Percentiles rank a stretch among this genome's conserved stretches.
Evolutionary conservation across 768 basidiomycete genomes (phyloP).

Genomic region (Tephrocybe rancida): DNA sequence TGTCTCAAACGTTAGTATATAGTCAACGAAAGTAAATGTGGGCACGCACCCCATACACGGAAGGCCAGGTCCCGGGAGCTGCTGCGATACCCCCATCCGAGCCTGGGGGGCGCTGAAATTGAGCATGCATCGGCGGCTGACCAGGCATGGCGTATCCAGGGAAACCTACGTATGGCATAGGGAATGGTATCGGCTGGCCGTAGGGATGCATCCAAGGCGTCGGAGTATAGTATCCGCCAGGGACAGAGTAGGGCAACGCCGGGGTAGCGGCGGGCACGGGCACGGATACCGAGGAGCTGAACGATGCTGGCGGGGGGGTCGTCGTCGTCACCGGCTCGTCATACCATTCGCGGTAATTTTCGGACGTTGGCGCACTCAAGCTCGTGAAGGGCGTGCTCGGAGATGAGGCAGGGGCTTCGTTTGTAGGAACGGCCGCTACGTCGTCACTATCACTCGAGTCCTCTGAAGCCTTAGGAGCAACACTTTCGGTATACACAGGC

Average conservation of each 20-base stretch:
- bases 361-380: constrained; percentile 22
- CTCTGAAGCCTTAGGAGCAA: not conserved
- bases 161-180: constrained; percentile 53
- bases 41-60: constrained; percentile 48
- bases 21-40: not conserved
- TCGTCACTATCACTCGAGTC: not conserved
- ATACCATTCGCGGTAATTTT: constrained; percentile 47
- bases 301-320: constrained; percentile 39
- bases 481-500: constrained; percentile 15
- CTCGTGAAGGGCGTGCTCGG: constrained; percentile 17
- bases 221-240: constrained; percentile 47
- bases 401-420: constrained; percentile 19
- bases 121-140: constrained; percentile 25
- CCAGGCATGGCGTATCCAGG: constrained; percentile 43
- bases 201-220: constrained; percentile 58
- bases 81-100: constrained; percentile 39
- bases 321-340: constrained; percentile 38
- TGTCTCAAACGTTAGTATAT: constrained; percentile 3
- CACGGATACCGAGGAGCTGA: constrained; percentile 29
- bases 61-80: constrained; percentile 37
- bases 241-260: constrained; percentile 35
- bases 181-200: constrained; percentile 52
- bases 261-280: constrained; percentile 14
- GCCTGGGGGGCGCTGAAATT: constrained; percentile 34
- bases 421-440: constrained; percentile 4